Evolutionary conservation across 1,284 basidiomycete species (phyloP).

Genomic region (Rhodofomes roseus): DNA sequence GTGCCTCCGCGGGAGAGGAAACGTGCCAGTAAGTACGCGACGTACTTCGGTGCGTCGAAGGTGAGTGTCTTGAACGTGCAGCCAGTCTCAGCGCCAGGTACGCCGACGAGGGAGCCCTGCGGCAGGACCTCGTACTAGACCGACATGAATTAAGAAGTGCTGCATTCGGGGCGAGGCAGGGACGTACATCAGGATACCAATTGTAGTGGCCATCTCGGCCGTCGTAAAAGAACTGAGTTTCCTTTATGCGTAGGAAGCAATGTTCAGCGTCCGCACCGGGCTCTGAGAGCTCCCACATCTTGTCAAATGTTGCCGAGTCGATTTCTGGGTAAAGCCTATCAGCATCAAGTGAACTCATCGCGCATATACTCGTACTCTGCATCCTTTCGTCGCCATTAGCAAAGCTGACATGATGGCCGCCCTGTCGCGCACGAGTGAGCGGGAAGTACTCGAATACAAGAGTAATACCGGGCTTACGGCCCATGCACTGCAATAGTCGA

Average conservation of each 20-base stretch:
- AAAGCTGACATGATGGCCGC: slow-evolving; percentile 68
- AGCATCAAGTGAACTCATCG: neutral
- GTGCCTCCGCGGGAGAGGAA: slow-evolving; percentile 61
- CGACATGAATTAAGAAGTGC: neutral
- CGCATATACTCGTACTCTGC: slow-evolving; percentile 38
- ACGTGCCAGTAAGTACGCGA: slow-evolving; percentile 60
- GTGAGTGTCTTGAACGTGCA: slow-evolving; percentile 61
- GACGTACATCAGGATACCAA: slow-evolving; percentile 59
- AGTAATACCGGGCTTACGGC: slow-evolving; percentile 46
- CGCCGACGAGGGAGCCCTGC: slow-evolving; percentile 36
- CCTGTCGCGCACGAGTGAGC: slow-evolving; percentile 27
- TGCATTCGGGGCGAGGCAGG: too few relatives aligned
- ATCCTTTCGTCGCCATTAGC: slow-evolving; percentile 45
- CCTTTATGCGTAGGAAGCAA: slow-evolving; percentile 58
- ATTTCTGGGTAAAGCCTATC: slow-evolving; percentile 40
- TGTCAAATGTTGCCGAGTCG: slow-evolving; percentile 69
- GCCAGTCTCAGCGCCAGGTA: slow-evolving; percentile 40
- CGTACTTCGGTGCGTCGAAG: slow-evolving; percentile 66
- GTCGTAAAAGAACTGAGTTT: slow-evolving; percentile 57
- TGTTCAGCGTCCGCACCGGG: slow-evolving; percentile 49
- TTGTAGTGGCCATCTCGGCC: slow-evolving; percentile 42
- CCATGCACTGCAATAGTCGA: slow-evolving; percentile 74
- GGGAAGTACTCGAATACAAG: neutral
- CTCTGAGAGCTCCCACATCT: slow-evolving; percentile 67
- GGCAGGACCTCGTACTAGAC: slow-evolving; percentile 48